A percentile compares a stretch with the other conserved stretches of the same genome.
Conservation (phyloP, 2,329 filamentous ascomycete genomes). For the Arthroderma sp. region DNA sequence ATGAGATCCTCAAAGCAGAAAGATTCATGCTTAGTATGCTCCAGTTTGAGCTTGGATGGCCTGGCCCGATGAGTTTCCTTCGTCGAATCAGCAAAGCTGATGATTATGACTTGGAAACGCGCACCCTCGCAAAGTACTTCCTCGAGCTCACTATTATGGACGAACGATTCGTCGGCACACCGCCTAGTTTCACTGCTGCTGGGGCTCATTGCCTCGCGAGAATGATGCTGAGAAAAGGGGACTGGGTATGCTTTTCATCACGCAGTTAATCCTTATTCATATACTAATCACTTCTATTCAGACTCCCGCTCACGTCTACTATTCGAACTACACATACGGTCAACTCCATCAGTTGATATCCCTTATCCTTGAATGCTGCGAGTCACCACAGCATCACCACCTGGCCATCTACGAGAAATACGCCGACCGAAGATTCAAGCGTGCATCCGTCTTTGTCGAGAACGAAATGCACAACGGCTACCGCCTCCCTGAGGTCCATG, state of each 20-base stretch:
- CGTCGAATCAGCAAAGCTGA: conserved; percentile 96
- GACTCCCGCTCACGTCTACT: conserved; percentile 75
- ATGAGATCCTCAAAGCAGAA: conserved; percentile 94
- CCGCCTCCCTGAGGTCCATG: conserved; percentile 31
- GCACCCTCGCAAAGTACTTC: conserved; percentile 95
- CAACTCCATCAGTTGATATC: conserved; percentile 69
- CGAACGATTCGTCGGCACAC: conserved; percentile 84
- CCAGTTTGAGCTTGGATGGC: conserved; percentile 89
- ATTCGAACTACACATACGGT: conserved; percentile 80
- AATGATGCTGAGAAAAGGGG: conserved; percentile 77
- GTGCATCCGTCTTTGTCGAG: conserved; percentile 68
- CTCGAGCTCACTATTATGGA: conserved; percentile 96
- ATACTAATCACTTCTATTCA: conserved; percentile 26
- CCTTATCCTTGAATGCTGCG: conserved; percentile 78
- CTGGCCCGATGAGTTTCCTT: conserved; percentile 98
- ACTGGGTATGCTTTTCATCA: conserved; percentile 59
- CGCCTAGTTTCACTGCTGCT: conserved; percentile 80
- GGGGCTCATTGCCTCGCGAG: conserved; percentile 86
- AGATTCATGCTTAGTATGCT: conserved; percentile 97
- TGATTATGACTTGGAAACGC: conserved; percentile 89
- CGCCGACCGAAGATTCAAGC: conserved; percentile 73
- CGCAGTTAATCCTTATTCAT: background rate
- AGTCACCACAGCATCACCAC: conserved; percentile 69
- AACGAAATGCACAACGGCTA: conserved; percentile 55
- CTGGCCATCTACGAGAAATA: conserved; percentile 86